These are phyloP conservation scores for Actinomucor elegans DNA, from an alignment of 371 early-diverging fungal species.

Conservation along the genomic window DNA sequence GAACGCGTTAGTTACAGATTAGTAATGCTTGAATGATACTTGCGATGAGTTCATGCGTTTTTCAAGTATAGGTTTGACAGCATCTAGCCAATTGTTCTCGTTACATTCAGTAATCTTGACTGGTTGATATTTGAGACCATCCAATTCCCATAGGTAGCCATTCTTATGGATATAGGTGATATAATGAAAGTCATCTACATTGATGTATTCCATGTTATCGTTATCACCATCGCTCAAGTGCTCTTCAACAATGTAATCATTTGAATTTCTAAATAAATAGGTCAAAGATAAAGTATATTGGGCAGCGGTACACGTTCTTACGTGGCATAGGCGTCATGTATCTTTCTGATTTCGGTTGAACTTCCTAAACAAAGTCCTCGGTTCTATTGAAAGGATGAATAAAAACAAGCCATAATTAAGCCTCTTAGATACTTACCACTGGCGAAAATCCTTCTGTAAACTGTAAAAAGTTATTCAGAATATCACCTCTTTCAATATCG, in stretches of 20 bases:
- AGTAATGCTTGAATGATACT: neutral
- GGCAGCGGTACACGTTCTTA: no score
- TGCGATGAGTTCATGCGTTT: constrained; percentile 7
- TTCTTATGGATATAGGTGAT: constrained; percentile 18
- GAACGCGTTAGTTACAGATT: neutral
- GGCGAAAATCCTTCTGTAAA: constrained; percentile 12
- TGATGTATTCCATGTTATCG: neutral
- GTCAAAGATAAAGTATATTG: no score
- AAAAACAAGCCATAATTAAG: neutral
- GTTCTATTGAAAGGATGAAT: constrained; percentile 1
- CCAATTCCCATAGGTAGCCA: constrained; percentile 19
- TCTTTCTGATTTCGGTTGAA: neutral
- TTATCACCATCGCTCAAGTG: neutral
- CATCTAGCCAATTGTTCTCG: constrained; percentile 4
- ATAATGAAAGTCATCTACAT: constrained; percentile 15
- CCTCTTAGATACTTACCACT: constrained; percentile 18
- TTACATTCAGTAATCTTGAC: neutral
- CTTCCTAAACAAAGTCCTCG: constrained; percentile 17
- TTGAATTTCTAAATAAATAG: neutral
- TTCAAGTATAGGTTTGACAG: constrained; percentile 3
- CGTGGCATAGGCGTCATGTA: constrained; percentile 15
- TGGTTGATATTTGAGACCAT: constrained; percentile 15
- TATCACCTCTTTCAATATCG: constrained; percentile 9
- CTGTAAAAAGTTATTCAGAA: constrained; percentile 7
- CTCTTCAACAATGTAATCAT: neutral